Evolutionary conservation across 2,329 filamentous ascomycete genomes (phyloP), one percentile per base, ranked within the genome.

Genomic region (Penicillium janthinellum): DNA sequence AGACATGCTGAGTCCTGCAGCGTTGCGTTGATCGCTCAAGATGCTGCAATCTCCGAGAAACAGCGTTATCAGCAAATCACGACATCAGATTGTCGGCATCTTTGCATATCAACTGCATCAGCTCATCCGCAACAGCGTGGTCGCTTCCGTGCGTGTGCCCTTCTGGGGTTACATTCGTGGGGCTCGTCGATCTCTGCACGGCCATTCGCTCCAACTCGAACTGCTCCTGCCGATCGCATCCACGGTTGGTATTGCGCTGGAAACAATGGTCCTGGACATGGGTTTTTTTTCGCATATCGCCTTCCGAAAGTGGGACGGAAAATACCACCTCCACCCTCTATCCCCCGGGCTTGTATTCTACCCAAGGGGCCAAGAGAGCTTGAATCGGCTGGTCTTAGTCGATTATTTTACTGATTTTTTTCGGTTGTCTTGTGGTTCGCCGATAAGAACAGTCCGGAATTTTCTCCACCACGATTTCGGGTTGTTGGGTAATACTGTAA

Each of bases 361-460:
- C 45, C 41, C 50, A 54, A 31, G 51, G 38, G 47, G 49, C 41
- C 50, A 54, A 31, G 51, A 44, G 47, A 53, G 52, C 53, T 50
- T 54, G 56, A 45, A 31, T 61, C 53, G 50, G 31, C 22, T 47
- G 22, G 31, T 55, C 56, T 39, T 52, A 52, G 17, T 52, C 42
- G 50, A 34, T 54, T n/a, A 56, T 57, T 56, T 47, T 49, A 53
- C 38, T 14, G 28, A 15, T 39, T 41, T 50, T 60, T 44, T 39
- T 64, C 14, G 2, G 17, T 35, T 25, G 15, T 10, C 31, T 34
- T 48, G 54, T 51, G 59, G 64, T 59, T 59, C 61, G 51, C 62
- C 83, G 91, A 94, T 85, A 96, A 96, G 80, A 86, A 42, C 25
- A 7, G 31, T 28, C 52, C 41, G 42, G 41, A 37, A 45, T n/a